These are phyloP conservation scores for Catharanthus roseus DNA, from an alignment of 257 asterid species.

Conservation along the genomic window DNA sequence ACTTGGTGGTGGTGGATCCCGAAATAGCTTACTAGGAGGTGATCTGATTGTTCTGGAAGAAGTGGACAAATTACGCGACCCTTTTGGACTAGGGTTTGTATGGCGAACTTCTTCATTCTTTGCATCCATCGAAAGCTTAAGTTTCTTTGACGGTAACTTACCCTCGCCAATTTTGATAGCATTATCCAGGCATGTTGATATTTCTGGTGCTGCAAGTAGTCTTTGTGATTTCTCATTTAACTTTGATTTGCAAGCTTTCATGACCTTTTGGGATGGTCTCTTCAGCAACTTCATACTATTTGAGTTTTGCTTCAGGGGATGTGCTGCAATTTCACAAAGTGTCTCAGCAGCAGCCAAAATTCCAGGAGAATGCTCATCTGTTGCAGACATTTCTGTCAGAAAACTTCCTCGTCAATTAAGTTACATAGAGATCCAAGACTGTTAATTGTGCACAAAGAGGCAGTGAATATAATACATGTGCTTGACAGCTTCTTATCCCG, in stretches of 20 bases:
- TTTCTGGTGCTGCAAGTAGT: slow-evolving; percentile 31
- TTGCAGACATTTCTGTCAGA: slow-evolving; percentile 10
- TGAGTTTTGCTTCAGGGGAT: slow-evolving; percentile 33
- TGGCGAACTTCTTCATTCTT: slow-evolving; percentile 16
- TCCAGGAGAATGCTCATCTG: slow-evolving; percentile 47
- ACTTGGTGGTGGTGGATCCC: slow-evolving; percentile 39
- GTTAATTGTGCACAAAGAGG: no score
- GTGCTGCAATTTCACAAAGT: slow-evolving; percentile 50
- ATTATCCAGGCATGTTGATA: slow-evolving; percentile 27
- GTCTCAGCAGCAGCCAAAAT: slow-evolving; percentile 69
- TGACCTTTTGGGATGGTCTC: slow-evolving; percentile 39
- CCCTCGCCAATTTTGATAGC: slow-evolving; percentile 33
- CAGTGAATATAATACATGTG: background rate
- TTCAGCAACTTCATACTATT: slow-evolving; percentile 30
- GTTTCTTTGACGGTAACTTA: slow-evolving; percentile 57
- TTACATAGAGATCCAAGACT: background rate
- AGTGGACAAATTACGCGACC: slow-evolving; percentile 32
- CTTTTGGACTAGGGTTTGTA: slow-evolving; percentile 33
- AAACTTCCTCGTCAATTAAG: slow-evolving; percentile 5
- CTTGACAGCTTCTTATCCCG: background rate
- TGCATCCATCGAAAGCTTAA: slow-evolving; percentile 41
- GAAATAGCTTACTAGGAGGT: slow-evolving; percentile 47
- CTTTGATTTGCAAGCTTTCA: slow-evolving; percentile 49
- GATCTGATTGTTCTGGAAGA: slow-evolving; percentile 41
- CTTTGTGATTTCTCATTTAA: slow-evolving; percentile 41